phyloP scores from a whole-genome alignment of 768 basidiomycete genomes.

The Lepiota venenata region DNA sequence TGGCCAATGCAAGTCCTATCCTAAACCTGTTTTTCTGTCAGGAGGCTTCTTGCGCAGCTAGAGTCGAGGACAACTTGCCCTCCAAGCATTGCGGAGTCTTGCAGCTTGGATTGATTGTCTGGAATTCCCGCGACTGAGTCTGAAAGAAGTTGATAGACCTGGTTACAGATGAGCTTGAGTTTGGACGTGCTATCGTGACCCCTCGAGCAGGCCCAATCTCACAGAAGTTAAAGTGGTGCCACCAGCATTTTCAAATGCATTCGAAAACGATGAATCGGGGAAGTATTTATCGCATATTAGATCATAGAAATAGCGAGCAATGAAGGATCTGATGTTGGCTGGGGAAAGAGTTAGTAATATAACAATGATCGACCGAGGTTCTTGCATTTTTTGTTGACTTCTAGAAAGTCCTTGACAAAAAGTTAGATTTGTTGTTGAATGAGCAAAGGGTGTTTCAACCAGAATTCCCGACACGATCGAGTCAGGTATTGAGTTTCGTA shows the following conservation, averaged over 20 bases:
- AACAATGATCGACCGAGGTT: background rate
- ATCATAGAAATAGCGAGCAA: conserved; percentile 14
- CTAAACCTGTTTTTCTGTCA: conserved; percentile 28
- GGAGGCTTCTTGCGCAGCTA: background rate
- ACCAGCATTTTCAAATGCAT: background rate
- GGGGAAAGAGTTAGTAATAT: background rate
- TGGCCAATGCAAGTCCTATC: conserved; percentile 46
- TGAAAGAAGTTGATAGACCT: conserved; percentile 54
- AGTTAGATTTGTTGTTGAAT: background rate
- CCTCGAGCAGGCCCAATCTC: background rate
- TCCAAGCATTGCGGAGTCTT: conserved; percentile 41
- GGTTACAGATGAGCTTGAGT: conserved; percentile 14
- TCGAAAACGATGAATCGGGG: conserved; percentile 1
- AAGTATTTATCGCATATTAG: conserved; percentile 18
- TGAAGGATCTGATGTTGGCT: conserved; percentile 6
- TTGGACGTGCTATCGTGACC: conserved; percentile 5
- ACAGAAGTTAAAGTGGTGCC: conserved; percentile 20
- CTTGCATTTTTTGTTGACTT: conserved; percentile 14
- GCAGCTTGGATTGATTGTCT: conserved; percentile 43
- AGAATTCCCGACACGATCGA: conserved; percentile 22
- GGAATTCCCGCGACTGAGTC: conserved; percentile 40
- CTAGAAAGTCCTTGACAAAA: conserved; percentile 14
- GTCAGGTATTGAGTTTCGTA: background rate
- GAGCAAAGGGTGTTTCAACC: conserved; percentile 15
- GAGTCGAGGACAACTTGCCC: conserved; percentile 31